Evolutionary conservation across 2,329 filamentous ascomycete genomes (phyloP), one percentile per base, ranked within the genome.

Genomic region (Ascochyta fabae): DNA sequence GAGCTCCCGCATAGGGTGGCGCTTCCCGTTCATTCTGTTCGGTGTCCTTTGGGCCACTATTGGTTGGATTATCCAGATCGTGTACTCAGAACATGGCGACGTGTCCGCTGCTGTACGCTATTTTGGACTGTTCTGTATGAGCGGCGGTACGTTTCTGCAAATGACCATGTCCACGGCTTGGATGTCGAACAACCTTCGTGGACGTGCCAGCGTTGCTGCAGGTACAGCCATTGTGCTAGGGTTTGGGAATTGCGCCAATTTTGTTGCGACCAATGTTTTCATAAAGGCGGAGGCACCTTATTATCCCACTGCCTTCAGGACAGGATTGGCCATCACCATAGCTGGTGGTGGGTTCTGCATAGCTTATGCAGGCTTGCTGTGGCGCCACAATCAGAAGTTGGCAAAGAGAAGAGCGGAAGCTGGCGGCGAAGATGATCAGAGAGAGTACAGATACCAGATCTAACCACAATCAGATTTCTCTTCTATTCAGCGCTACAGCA

Each of bases 181-280:
- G 84, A 82, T 80, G 1, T 75, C 85, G 39, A 85, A 86, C 67
- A 86, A 79, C 74, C 61, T 68, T 66, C 60, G 69, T 8, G 69
- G 69, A 6, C 53, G 69, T 15, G 73, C 64, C 13, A 65, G 60
- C 40, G 56, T 62, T 29, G 58, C 57, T 12, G 67, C 60, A 1
- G 65, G 62, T 35, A 67, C 66, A 6, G 58, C 59, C 0, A 58
- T 60, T 13, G 64, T 72, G 6, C 59, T 70, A 1, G 65, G 65
- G 6, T 53, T 86, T 1, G 84, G 84, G 3, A 85, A 82, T 3
- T 75, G 81, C 7, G 84, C 83, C 4, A 84, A 83, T 12, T 84
- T 86, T 38, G 74, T 86, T 0, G 82, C 84, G n/a, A 81, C 56
- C 2, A 72, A 72, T 38, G 67, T 71, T 6, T 72, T 72, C 53